A percentile compares a stretch with the other conserved stretches of the same genome.
Conservation (phyloP, 345 rosid genomes). For the Gossypium australe region DNA sequence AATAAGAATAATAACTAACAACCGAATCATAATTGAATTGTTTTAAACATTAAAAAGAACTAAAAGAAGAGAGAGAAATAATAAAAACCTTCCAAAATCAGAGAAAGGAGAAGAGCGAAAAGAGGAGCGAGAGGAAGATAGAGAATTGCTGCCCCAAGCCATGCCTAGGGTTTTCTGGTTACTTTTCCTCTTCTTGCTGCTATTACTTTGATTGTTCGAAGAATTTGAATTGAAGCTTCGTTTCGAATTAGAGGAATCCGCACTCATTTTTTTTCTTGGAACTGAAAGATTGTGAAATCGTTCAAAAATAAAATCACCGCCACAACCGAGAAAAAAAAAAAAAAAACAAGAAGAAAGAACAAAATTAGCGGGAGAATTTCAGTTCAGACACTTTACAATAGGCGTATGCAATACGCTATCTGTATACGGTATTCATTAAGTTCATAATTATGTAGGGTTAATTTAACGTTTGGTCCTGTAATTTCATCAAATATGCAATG, state of each 20-base stretch:
- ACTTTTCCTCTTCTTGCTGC: constrained; percentile 33
- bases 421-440: background rate
- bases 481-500: no score
- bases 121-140: constrained; percentile 67
- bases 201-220: constrained; percentile 31
- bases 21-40: background rate
- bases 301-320: background rate
- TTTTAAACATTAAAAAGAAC: background rate
- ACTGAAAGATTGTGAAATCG: background rate
- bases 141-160: constrained; percentile 84
- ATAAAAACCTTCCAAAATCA: constrained; percentile 64
- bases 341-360: background rate
- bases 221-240: constrained; percentile 49
- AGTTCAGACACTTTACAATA: background rate
- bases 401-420: background rate
- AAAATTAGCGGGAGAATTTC: background rate
- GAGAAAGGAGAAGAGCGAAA: constrained; percentile 69
- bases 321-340: background rate
- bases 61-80: background rate
- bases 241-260: constrained; percentile 48
- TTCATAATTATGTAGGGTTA: background rate
- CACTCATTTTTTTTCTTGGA: constrained; percentile 28
- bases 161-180: constrained; percentile 88
- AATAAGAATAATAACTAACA: background rate
- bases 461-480: no score